Evolutionary conservation across 805 yeast species (phyloP).

Genomic region (Tetrapisispora fleetii): DNA sequence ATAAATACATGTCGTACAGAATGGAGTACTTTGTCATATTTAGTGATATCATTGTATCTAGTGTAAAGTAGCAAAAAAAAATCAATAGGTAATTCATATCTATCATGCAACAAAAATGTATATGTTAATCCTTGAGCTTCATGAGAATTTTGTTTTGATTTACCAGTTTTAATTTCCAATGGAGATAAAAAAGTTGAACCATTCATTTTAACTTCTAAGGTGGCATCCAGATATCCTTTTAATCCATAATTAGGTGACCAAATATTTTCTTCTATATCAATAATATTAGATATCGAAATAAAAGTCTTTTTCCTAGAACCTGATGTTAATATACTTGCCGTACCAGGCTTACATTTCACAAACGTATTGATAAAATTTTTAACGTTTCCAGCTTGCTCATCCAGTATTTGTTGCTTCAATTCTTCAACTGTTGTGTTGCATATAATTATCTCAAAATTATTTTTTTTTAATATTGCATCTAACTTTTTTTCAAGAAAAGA

Average conservation of each 20-base stretch:
- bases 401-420: constrained; percentile 34
- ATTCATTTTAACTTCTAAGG: constrained; percentile 50
- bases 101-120: constrained; percentile 65
- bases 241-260: constrained; percentile 89
- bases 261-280: constrained; percentile 83
- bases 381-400: constrained; percentile 42
- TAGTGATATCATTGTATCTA: constrained; percentile 43
- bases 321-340: constrained; percentile 16
- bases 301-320: constrained; percentile 30
- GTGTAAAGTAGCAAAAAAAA: constrained; percentile 69
- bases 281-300: constrained; percentile 49
- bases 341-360: constrained; percentile 28
- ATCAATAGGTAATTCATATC: constrained; percentile 60
- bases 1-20: constrained; percentile 64
- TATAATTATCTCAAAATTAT: constrained; percentile 43
- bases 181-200: constrained; percentile 51
- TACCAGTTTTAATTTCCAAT: constrained; percentile 85
- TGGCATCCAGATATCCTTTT: constrained; percentile 83
- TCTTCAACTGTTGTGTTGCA: constrained; percentile 41
- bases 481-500: constrained; percentile 25
- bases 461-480: constrained; percentile 35
- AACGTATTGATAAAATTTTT: constrained; percentile 43
- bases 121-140: constrained; percentile 82
- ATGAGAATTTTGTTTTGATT: constrained; percentile 50
- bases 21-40: constrained; percentile 40